Evolutionary conservation across 106 monocot species (phyloP), one percentile per base, ranked within the genome.

Genomic region (Chionographis japonica): DNA sequence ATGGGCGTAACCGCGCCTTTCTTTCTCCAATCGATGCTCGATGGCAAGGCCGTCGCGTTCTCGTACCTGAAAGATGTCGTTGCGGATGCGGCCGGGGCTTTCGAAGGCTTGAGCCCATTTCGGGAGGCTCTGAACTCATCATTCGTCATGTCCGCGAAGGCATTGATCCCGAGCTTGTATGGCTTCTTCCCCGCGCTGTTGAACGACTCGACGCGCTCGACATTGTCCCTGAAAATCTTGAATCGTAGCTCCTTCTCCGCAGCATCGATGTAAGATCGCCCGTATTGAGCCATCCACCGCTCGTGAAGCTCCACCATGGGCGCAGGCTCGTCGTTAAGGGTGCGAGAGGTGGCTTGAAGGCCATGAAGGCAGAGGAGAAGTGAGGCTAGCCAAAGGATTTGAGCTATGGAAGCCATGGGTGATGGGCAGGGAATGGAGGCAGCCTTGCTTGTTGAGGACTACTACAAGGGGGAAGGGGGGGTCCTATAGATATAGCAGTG

Each of bases 1-100:
- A 79, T 54, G 2, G 62, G 4, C 37, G 78, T 78, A 2, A 78
- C 78, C 4, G 78, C 78, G 37, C 78, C 78, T 3, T 52, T 55
- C 0, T n/a, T 2, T 41, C 78, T 49, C 78, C 78, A 78, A 52
- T 78, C 78, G 2, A 67, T 20, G 20, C 17, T 43, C 4, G 50
- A 37, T 1, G 65, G 40, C 4, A 55, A 42, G 10, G 8, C 17
- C 6, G 9, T 54, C 4, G 35, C 42, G 7, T 52, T 71, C 16
- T 57, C 56, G 14, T 74, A 10, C 36, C 5, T 38, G 12, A 74
- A 60, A 38, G 60, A 60, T 36, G 37, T 12, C 12, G 4, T 12
- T 2, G 12, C 60, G 35, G 37, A 2, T 1, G 7, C 9, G 0
- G 9, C 12, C 5, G 8, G 12, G 37, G 11, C 50, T 49, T 4